These are phyloP conservation scores for Puccinia brachypodii DNA, from an alignment of 1,284 basidiomycete genomes.

Conservation along the genomic window DNA sequence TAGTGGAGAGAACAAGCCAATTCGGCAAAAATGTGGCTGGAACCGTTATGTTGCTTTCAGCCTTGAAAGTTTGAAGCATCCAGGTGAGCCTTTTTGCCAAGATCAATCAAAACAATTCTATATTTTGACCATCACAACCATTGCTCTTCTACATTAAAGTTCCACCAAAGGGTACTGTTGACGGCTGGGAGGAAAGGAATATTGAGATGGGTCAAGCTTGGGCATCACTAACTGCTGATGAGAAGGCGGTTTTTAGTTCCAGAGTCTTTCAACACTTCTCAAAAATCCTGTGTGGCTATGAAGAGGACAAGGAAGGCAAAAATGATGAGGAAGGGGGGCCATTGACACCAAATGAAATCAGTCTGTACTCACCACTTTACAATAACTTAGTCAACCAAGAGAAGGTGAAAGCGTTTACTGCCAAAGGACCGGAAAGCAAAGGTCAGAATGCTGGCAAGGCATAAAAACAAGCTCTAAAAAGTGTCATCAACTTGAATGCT, in stretches of 20 bases:
- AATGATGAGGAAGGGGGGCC: no score
- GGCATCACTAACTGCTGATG: background rate
- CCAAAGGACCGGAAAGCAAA: background rate
- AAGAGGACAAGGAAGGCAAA: background rate
- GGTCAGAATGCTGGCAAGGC: background rate
- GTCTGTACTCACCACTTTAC: background rate
- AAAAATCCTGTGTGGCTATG: background rate
- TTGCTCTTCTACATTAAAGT: no score
- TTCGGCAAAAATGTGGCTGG: background rate
- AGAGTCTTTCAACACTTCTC: background rate
- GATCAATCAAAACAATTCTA: background rate
- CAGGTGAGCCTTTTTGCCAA: background rate
- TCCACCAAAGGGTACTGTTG: background rate
- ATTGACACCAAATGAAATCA: background rate
- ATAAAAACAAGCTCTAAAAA: background rate
- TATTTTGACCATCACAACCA: background rate
- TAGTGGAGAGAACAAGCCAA: background rate
- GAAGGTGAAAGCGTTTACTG: background rate
- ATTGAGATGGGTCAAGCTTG: background rate
- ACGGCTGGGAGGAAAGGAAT: slow-evolving; percentile 21
- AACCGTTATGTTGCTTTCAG: background rate
- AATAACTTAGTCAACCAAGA: background rate
- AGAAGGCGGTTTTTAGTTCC: background rate
- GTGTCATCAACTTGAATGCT: no score
- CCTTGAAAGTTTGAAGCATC: background rate